Conservation (phyloP, 2,329 filamentous ascomycete genomes). For the Penicillium sp. region DNA sequence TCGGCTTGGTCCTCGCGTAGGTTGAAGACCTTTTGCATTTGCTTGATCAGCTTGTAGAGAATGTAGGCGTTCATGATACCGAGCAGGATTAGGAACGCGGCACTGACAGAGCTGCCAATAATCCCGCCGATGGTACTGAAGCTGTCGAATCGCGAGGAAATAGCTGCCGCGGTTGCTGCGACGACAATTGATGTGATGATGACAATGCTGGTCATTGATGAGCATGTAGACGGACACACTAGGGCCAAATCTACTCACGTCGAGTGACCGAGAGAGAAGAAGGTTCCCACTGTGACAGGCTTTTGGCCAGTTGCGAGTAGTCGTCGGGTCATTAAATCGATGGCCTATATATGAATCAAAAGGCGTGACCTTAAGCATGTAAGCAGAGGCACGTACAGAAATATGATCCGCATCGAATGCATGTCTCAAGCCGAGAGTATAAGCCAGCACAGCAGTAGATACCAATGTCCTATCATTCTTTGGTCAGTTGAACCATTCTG, state of each 20-base stretch:
- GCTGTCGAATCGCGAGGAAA: conserved; percentile 72
- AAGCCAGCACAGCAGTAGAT: conserved; percentile 76
- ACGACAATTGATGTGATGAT: conserved; percentile 86
- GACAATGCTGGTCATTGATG: conserved; percentile 56
- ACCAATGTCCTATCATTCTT: conserved; percentile 53
- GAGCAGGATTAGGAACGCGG: conserved; percentile 73
- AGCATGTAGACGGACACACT: background rate
- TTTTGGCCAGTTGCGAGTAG: conserved; percentile 78
- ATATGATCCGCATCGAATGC: conserved; percentile 97
- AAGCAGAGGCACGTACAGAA: conserved; percentile 40
- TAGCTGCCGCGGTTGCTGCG: conserved; percentile 79
- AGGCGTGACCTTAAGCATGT: background rate
- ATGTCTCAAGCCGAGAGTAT: conserved; percentile 83
- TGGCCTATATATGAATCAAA: conserved; percentile 50
- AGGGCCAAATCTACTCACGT: conserved; percentile 47
- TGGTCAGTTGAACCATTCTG: background rate
- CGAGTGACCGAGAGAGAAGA: conserved; percentile 88
- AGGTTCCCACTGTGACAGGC: conserved; percentile 88
- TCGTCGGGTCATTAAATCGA: conserved; percentile 89
- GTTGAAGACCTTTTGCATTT: conserved; percentile 59
- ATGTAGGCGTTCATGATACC: conserved; percentile 84
- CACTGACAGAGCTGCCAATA: conserved; percentile 81
- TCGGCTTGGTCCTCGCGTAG: conserved; percentile 44
- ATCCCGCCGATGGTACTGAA: conserved; percentile 81
- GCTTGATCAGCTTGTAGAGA: conserved; percentile 66